Evolutionary conservation across 106 monocot genomes (phyloP).

Genomic region (Dioscorea dumetorum): DNA sequence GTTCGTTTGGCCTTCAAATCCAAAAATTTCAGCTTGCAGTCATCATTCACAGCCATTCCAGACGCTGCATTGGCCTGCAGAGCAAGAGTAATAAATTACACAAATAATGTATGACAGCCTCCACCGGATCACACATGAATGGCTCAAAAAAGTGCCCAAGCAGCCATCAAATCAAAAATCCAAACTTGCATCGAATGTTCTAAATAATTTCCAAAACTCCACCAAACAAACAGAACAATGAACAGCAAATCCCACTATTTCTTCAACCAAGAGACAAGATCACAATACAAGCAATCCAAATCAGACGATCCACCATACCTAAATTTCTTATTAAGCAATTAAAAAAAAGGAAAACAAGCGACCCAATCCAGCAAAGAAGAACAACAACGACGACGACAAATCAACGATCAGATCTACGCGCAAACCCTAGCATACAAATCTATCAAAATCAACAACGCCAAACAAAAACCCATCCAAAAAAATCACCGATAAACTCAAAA

Average conservation of each 20-base stretch:
- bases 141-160: too few relatives aligned
- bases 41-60: slow-evolving; percentile 27
- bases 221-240: too few relatives aligned
- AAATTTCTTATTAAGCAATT: background rate
- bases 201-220: too few relatives aligned
- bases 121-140: background rate
- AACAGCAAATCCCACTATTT: too few relatives aligned
- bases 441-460: background rate
- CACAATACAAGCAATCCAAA: too few relatives aligned
- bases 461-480: background rate
- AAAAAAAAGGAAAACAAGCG: background rate
- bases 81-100: background rate
- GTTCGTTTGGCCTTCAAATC: slow-evolving; percentile 26
- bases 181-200: too few relatives aligned
- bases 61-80: slow-evolving; percentile 21
- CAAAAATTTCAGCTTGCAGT: slow-evolving; percentile 26
- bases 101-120: background rate
- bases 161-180: too few relatives aligned
- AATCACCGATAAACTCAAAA: background rate
- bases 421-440: background rate
- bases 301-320: too few relatives aligned
- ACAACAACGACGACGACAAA: background rate
- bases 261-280: too few relatives aligned
- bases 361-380: background rate
- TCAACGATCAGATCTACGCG: background rate